Conservation (phyloP, 1,139 yeast species). For the Sugiyamaella paludigena region DNA sequence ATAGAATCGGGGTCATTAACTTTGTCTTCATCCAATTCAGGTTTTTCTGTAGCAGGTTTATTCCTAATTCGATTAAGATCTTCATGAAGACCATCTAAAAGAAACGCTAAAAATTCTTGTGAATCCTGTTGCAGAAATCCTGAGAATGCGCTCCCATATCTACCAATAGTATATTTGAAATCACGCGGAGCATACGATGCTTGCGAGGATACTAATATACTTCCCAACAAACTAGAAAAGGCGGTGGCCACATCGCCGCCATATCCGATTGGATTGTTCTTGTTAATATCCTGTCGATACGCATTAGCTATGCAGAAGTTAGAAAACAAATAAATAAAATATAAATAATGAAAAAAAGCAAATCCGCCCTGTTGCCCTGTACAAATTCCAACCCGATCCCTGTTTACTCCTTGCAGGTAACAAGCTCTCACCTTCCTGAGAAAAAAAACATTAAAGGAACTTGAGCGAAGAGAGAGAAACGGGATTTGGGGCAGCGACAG, state of each 20-base stretch:
- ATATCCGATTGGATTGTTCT: slow-evolving; percentile 79
- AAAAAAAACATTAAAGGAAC: too few relatives aligned
- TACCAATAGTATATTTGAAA: slow-evolving; percentile 77
- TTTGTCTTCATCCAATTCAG: slow-evolving; percentile 67
- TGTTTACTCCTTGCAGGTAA: too few relatives aligned
- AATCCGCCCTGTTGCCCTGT: too few relatives aligned
- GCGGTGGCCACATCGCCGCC: slow-evolving; percentile 75
- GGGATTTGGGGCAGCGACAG: too few relatives aligned
- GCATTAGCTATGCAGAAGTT: slow-evolving; percentile 28
- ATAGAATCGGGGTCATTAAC: slow-evolving; percentile 56
- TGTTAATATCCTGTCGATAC: slow-evolving; percentile 67
- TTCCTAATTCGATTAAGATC: slow-evolving; percentile 78
- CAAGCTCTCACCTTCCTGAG: too few relatives aligned
- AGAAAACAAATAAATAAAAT: not conserved
- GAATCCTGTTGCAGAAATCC: slow-evolving; percentile 95
- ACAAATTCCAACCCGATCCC: too few relatives aligned
- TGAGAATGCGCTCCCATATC: slow-evolving; percentile 74
- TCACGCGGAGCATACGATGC: slow-evolving; percentile 61
- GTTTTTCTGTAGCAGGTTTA: slow-evolving; percentile 88
- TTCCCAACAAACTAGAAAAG: slow-evolving; percentile 64
- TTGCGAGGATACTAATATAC: slow-evolving; percentile 22
- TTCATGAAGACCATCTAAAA: slow-evolving; percentile 90
- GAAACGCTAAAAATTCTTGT: slow-evolving; percentile 87
- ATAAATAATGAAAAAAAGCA: too few relatives aligned
- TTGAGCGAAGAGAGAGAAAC: too few relatives aligned